phyloP scores from a whole-genome alignment of 371 early-diverging fungal genomes.

The Paraphysoderma sedebokerense region DNA sequence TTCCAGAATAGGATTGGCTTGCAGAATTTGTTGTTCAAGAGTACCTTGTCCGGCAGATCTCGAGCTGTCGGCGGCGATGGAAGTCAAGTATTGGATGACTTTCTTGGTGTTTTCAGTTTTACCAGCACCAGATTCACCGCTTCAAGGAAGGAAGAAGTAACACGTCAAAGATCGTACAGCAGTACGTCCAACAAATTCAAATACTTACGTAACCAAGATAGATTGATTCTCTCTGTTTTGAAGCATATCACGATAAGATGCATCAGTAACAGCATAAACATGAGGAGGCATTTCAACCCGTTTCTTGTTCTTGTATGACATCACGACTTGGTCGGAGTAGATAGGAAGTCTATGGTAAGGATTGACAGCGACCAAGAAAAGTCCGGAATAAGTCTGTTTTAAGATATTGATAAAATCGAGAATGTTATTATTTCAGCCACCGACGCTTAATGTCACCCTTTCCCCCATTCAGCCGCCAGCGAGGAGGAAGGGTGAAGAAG shows the following conservation, averaged over 20 bases:
- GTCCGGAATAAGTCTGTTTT: conserved; percentile 92
- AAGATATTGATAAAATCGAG: neutral
- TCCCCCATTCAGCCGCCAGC: neutral
- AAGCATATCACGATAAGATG: conserved; percentile 91
- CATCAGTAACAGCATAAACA: conserved; percentile 89
- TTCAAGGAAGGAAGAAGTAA: conserved; percentile 8
- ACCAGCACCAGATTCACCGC: conserved; percentile 99
- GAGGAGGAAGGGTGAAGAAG: neutral
- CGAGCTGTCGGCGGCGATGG: conserved; percentile 50
- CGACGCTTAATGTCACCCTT: neutral
- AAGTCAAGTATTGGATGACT: conserved; percentile 96
- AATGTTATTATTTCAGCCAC: neutral
- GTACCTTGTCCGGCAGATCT: conserved; percentile 21
- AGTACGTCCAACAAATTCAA: conserved; percentile 17
- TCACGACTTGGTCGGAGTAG: conserved; percentile 69
- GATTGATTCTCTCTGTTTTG: conserved; percentile 91
- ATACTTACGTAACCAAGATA: conserved; percentile 86
- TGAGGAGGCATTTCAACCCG: conserved; percentile 87
- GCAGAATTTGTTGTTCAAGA: conserved; percentile 86
- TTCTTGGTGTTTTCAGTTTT: conserved; percentile 99
- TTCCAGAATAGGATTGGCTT: conserved; percentile 97
- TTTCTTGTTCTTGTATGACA: conserved; percentile 66
- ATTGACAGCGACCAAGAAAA: conserved; percentile 98
- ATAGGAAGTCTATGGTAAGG: conserved; percentile 83
- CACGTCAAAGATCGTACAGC: conserved; percentile 94